Conservation (phyloP, 768 basidiomycete species). For the Trametes sanguinea region DNA sequence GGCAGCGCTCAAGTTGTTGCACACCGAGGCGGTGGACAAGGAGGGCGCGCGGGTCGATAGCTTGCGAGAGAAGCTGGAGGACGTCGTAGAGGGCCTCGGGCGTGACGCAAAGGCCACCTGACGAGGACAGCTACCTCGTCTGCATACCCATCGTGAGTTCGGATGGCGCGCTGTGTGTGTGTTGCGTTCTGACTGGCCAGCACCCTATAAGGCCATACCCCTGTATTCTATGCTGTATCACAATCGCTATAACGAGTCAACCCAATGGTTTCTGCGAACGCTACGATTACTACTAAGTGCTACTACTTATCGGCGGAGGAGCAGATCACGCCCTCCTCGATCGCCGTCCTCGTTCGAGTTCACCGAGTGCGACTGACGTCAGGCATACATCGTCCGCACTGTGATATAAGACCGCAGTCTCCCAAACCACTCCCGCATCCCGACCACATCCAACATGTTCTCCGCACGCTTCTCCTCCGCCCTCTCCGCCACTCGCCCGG, state of each 20-base stretch:
- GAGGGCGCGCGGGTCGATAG: conserved; percentile 58
- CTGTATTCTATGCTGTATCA: too few species aligned
- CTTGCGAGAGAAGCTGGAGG: conserved; percentile 56
- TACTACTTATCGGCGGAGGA: too few species aligned
- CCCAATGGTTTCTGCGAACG: too few species aligned
- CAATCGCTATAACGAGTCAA: too few species aligned
- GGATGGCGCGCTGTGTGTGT: too few species aligned
- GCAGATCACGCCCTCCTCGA: too few species aligned
- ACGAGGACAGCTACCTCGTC: not conserved
- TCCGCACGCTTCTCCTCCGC: not conserved
- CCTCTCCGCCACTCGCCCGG: not conserved
- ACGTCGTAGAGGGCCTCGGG: conserved; percentile 42
- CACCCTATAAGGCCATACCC: too few species aligned
- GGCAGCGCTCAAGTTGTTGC: conserved; percentile 53
- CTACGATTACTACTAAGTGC: too few species aligned
- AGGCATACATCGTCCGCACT: not conserved
- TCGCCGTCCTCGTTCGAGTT: too few species aligned
- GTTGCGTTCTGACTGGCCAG: too few species aligned
- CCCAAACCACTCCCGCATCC: not conserved
- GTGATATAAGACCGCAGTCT: not conserved
- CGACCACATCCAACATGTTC: not conserved
- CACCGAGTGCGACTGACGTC: not conserved
- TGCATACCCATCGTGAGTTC: too few species aligned
- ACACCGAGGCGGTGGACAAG: conserved; percentile 52
- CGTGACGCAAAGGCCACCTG: not conserved